These are phyloP conservation scores for Tolypocladium guangdongense DNA, from an alignment of 2,329 filamentous ascomycete genomes.

Conservation along the genomic window DNA sequence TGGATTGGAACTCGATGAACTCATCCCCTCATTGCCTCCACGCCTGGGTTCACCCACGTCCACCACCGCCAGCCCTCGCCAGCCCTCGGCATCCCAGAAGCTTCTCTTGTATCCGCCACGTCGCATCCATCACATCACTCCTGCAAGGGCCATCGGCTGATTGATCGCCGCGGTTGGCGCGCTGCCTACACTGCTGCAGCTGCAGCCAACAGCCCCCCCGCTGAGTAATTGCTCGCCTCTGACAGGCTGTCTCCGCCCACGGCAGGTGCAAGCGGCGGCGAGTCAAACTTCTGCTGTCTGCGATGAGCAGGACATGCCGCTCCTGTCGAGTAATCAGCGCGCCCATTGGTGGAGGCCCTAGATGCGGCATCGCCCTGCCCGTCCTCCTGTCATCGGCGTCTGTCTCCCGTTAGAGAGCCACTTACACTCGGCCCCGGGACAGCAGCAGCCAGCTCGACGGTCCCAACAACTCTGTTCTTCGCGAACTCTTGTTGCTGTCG, in stretches of 20 bases:
- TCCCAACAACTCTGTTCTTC: neutral
- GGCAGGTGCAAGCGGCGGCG: conserved; percentile 1
- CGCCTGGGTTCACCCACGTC: neutral
- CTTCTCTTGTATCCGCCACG: neutral
- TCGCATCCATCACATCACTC: neutral
- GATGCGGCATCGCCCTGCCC: neutral
- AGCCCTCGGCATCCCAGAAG: neutral
- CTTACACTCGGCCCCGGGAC: neutral
- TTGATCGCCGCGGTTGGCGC: neutral
- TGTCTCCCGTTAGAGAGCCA: neutral
- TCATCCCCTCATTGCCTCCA: neutral
- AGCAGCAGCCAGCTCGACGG: neutral
- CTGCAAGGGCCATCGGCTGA: neutral
- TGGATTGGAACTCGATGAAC: too few species aligned
- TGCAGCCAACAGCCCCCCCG: conserved; percentile 4
- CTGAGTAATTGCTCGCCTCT: conserved; percentile 25
- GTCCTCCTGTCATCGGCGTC: neutral
- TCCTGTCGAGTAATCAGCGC: conserved; percentile 1
- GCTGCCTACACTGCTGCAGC: too few species aligned
- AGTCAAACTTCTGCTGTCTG: neutral
- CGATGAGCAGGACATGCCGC: neutral
- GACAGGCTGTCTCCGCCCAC: conserved; percentile 13
- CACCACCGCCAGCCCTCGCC: neutral
- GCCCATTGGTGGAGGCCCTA: conserved; percentile 3
- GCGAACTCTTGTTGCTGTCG: neutral